Evolutionary conservation across 768 basidiomycete genomes (phyloP).

Genomic region (Hericium alpestre): DNA sequence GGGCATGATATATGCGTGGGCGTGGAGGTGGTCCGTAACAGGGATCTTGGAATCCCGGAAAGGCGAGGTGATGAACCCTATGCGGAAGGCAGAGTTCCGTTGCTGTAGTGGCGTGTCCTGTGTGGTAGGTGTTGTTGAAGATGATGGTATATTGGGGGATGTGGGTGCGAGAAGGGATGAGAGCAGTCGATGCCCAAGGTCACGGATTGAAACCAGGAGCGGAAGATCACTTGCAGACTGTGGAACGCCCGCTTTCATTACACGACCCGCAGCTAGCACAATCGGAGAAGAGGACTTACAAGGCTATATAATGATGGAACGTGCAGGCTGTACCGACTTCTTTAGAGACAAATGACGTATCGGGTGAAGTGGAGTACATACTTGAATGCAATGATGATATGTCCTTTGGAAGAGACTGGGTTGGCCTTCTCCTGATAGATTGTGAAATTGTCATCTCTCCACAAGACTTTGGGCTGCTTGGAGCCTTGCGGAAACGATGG

Average conservation of each 20-base stretch:
- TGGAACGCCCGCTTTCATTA: background rate
- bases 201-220: slow-evolving; percentile 52
- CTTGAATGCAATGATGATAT: slow-evolving; percentile 72
- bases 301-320: slow-evolving; percentile 70
- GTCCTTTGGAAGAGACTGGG: slow-evolving; percentile 64
- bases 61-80: slow-evolving; percentile 73
- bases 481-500: slow-evolving; percentile 35
- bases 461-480: slow-evolving; percentile 50
- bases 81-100: slow-evolving; percentile 33
- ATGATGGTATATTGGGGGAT: slow-evolving; percentile 7
- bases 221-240: slow-evolving; percentile 71
- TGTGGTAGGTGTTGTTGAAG: slow-evolving; percentile 4
- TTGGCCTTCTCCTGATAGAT: slow-evolving; percentile 59
- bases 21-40: slow-evolving; percentile 69
- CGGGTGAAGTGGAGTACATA: slow-evolving; percentile 23
- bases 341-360: slow-evolving; percentile 2
- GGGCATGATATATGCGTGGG: slow-evolving; percentile 60
- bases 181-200: slow-evolving; percentile 48
- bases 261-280: no score
- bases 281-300: slow-evolving; percentile 28
- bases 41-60: slow-evolving; percentile 73
- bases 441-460: slow-evolving; percentile 72
- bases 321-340: slow-evolving; percentile 42
- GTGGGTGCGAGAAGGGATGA: slow-evolving; percentile 28
- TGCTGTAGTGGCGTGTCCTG: slow-evolving; percentile 14